Evolutionary conservation across 805 yeast species (phyloP).

Genomic region (Starmerella bombi): DNA sequence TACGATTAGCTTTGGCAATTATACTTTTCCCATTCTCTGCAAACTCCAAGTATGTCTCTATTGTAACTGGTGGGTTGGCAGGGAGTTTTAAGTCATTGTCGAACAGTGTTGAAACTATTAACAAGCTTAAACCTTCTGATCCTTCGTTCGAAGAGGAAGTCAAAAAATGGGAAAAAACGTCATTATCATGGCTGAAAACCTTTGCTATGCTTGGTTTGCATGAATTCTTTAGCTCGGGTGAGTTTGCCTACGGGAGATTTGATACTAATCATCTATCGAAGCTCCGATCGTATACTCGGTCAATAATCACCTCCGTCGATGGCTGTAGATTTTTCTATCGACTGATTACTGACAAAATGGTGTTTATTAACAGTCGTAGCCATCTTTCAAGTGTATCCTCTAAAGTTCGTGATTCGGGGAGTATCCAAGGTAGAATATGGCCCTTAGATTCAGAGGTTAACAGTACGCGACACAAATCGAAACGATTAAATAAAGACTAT

Average conservation of each 20-base stretch:
- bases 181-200: neutral
- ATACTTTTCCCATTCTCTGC: constrained; percentile 23
- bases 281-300: constrained; percentile 14
- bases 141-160: neutral
- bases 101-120: neutral
- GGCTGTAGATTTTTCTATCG: constrained; percentile 16
- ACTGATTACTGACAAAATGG: constrained; percentile 4
- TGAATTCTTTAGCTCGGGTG: constrained; percentile 11
- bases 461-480: too few relatives aligned
- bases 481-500: constrained; percentile 3
- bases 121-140: constrained; percentile 15
- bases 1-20: constrained; percentile 13
- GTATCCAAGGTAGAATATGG: too few relatives aligned
- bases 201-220: constrained; percentile 14
- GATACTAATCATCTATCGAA: constrained; percentile 23
- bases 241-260: constrained; percentile 20
- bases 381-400: too few relatives aligned
- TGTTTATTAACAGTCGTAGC: too few relatives aligned
- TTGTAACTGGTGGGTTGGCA: constrained; percentile 4
- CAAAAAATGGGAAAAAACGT: neutral
- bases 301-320: constrained; percentile 8
- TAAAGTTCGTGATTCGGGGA: too few relatives aligned
- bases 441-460: too few relatives aligned
- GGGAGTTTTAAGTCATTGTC: constrained; percentile 1
- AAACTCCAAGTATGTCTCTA: constrained; percentile 17